These are phyloP conservation scores for Venturia aucupariae DNA, from an alignment of 2,329 filamentous ascomycete genomes.

Conservation along the genomic window DNA sequence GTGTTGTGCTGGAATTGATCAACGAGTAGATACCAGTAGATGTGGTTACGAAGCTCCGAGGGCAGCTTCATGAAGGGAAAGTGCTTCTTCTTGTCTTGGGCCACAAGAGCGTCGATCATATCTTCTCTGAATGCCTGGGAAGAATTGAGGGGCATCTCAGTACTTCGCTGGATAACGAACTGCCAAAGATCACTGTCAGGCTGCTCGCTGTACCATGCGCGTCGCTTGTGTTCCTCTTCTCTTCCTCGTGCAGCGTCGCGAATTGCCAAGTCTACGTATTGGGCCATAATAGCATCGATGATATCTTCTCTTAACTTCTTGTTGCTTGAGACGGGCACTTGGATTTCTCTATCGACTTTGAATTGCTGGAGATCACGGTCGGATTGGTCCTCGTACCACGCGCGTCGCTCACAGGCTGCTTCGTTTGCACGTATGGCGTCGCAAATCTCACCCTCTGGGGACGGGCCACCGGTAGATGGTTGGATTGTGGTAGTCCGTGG, in stretches of 20 bases:
- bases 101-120: constrained; percentile 1
- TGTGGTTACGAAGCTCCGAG: background rate
- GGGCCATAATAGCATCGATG: background rate
- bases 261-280: background rate
- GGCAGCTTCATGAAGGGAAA: background rate
- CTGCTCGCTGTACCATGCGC: background rate
- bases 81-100: background rate
- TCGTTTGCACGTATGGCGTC: background rate
- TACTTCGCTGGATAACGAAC: background rate
- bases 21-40: constrained; percentile 6
- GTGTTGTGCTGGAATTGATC: background rate
- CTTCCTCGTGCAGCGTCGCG: background rate
- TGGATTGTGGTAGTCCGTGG: background rate
- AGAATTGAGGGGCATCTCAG: background rate
- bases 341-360: background rate
- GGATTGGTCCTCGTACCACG: background rate
- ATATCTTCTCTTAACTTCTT: background rate
- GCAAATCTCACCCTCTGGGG: background rate
- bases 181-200: background rate
- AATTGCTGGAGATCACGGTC: background rate
- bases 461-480: background rate
- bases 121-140: background rate
- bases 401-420: background rate
- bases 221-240: background rate
- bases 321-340: background rate